These are phyloP conservation scores for Posidonia australis DNA, from an alignment of 106 monocot species.

Conservation along the genomic window DNA sequence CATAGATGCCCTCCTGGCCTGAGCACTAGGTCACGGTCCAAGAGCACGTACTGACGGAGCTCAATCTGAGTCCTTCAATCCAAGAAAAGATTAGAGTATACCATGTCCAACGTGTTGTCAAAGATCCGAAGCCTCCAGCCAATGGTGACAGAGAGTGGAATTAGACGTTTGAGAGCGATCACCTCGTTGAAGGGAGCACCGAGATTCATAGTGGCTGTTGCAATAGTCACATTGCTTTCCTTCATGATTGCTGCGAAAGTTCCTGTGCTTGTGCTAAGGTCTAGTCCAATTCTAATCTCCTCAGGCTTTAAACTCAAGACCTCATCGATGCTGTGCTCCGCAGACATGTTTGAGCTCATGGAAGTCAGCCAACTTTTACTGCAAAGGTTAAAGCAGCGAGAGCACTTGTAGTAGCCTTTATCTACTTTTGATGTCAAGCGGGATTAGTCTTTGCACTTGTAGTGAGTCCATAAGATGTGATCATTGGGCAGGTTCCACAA, in stretches of 20 bases:
- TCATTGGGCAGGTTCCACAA: constrained; percentile 6
- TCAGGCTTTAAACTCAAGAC: constrained; percentile 10
- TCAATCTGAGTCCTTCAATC: constrained; percentile 47
- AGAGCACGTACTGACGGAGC: constrained; percentile 45
- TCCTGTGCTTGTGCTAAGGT: constrained; percentile 17
- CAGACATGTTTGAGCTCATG: not conserved
- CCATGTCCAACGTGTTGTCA: constrained; percentile 15
- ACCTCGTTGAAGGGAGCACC: constrained; percentile 12
- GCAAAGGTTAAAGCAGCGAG: constrained; percentile 13
- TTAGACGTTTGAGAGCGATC: constrained; percentile 12
- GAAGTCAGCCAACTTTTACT: not conserved
- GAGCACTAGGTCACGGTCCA: constrained; percentile 57
- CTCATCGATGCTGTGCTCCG: constrained; percentile 9
- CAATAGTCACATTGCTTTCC: constrained; percentile 19
- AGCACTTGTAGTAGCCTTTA: constrained; percentile 14
- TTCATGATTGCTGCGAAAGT: constrained; percentile 20
- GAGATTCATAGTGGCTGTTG: constrained; percentile 11
- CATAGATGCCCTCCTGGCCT: constrained; percentile 53
- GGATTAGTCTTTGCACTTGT: constrained; percentile 19
- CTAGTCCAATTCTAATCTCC: constrained; percentile 14
- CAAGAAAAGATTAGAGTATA: constrained; percentile 19
- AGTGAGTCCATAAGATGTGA: constrained; percentile 10
- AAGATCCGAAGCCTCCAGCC: constrained; percentile 15
- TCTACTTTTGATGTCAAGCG: constrained; percentile 4
- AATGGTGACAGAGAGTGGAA: constrained; percentile 14